Conservation (phyloP, 129 eudicot genomes). For the Flaveria sonorensis region DNA sequence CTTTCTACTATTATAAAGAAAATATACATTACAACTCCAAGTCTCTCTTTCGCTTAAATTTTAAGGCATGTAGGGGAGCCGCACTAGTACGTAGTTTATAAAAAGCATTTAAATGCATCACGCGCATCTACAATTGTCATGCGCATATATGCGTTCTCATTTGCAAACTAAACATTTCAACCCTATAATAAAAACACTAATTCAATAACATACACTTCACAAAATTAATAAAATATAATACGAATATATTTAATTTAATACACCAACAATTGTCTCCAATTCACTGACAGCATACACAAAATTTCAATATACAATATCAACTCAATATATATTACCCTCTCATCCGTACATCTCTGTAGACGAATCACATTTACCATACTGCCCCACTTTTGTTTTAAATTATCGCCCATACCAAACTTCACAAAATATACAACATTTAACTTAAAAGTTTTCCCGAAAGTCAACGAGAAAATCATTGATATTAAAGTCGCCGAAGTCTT, state of each 20-base stretch:
- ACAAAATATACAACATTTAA: constrained; percentile 24
- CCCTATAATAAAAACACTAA: background rate
- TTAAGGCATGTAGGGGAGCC: too few relatives aligned
- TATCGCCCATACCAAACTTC: constrained; percentile 13
- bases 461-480: constrained; percentile 56
- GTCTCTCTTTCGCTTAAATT: too few relatives aligned
- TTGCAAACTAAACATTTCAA: background rate
- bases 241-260: background rate
- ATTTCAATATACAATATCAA: constrained; percentile 15
- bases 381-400: constrained; percentile 10
- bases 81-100: background rate
- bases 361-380: constrained; percentile 9
- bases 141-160: background rate
- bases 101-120: background rate
- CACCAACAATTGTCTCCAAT: constrained; percentile 14
- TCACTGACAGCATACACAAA: constrained; percentile 20
- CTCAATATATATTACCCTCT: constrained; percentile 23
- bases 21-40: too few relatives aligned
- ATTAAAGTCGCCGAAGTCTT: constrained; percentile 53
- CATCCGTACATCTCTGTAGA: constrained; percentile 21
- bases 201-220: background rate
- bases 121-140: background rate
- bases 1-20: too few relatives aligned
- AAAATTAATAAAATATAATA: background rate
- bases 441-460: constrained; percentile 21